These are phyloP conservation scores for Fagus crenata DNA, from an alignment of 306 rosid species.

Conservation along the genomic window DNA sequence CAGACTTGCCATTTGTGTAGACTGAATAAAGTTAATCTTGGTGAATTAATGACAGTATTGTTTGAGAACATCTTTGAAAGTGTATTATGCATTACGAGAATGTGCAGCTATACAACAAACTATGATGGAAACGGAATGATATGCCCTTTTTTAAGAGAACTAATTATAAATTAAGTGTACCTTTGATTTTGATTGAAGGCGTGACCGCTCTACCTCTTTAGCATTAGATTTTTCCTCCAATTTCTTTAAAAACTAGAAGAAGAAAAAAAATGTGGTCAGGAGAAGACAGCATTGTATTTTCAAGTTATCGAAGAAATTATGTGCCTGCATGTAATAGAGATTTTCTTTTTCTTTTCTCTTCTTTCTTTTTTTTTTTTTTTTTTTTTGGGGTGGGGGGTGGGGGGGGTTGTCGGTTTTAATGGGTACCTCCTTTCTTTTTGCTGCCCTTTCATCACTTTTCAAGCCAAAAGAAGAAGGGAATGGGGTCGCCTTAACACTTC, in stretches of 20 bases:
- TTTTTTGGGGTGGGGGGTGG: no score
- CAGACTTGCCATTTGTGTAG: constrained; percentile 23
- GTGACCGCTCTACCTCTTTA: constrained; percentile 43
- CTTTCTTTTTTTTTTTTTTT: no score
- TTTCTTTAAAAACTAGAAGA: constrained; percentile 48
- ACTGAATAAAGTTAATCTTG: constrained; percentile 1
- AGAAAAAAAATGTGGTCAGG: neutral
- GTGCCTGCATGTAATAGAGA: neutral
- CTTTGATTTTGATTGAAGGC: constrained; percentile 66
- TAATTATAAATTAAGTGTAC: constrained; percentile 25
- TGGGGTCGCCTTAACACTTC: constrained; percentile 40
- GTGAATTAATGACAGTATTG: neutral
- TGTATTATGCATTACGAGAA: constrained; percentile 12
- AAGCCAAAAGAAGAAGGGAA: constrained; percentile 35
- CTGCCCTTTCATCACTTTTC: constrained; percentile 49
- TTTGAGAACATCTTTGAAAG: neutral
- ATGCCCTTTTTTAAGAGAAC: constrained; percentile 16
- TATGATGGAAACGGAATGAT: constrained; percentile 24
- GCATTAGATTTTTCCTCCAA: constrained; percentile 42
- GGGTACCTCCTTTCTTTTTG: constrained; percentile 61
- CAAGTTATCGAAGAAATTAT: neutral
- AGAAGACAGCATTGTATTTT: neutral
- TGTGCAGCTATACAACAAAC: constrained; percentile 16
- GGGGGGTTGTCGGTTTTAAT: neutral
- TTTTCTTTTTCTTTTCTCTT: neutral